phyloP scores from a whole-genome alignment of 2,329 filamentous ascomycete species.

The Colletotrichum sp. region DNA sequence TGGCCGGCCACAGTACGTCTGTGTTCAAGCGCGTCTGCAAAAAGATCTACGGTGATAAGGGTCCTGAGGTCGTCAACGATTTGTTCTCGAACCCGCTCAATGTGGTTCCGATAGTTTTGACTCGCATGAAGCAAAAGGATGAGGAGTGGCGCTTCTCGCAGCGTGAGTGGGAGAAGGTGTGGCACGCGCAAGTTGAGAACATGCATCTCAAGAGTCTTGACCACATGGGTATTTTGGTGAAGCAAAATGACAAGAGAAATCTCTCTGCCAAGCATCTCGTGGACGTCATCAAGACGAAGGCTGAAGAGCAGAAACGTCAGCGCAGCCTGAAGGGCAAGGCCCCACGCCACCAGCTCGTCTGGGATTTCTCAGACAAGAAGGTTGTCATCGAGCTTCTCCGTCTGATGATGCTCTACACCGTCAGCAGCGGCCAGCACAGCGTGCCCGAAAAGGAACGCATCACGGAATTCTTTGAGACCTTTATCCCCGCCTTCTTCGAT shows the following conservation, averaged over 20 bases:
- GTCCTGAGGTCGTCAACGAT: constrained; percentile 83
- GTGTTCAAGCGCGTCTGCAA: constrained; percentile 98
- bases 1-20: constrained; percentile 92
- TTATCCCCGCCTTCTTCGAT: constrained; percentile 79
- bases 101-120: constrained; percentile 87
- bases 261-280: constrained; percentile 90
- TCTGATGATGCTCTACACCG: constrained; percentile 68
- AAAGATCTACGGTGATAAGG: constrained; percentile 94
- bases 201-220: constrained; percentile 97
- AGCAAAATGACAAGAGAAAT: constrained; percentile 87
- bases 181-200: constrained; percentile 92
- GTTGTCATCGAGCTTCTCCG: constrained; percentile 68
- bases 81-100: constrained; percentile 85
- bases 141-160: constrained; percentile 98
- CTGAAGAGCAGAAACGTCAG: constrained; percentile 85
- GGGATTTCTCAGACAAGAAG: constrained; percentile 74
- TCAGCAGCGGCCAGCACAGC: constrained; percentile 74
- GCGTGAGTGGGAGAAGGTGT: constrained; percentile 98
- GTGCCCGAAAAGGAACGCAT: constrained; percentile 76
- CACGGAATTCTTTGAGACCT: constrained; percentile 76
- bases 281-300: constrained; percentile 88
- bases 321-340: constrained; percentile 67
- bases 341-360: constrained; percentile 76
- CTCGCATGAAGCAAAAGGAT: constrained; percentile 91
- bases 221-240: constrained; percentile 92